phyloP scores from a whole-genome alignment of 768 basidiomycete genomes.

The Lactifluus rugatus region DNA sequence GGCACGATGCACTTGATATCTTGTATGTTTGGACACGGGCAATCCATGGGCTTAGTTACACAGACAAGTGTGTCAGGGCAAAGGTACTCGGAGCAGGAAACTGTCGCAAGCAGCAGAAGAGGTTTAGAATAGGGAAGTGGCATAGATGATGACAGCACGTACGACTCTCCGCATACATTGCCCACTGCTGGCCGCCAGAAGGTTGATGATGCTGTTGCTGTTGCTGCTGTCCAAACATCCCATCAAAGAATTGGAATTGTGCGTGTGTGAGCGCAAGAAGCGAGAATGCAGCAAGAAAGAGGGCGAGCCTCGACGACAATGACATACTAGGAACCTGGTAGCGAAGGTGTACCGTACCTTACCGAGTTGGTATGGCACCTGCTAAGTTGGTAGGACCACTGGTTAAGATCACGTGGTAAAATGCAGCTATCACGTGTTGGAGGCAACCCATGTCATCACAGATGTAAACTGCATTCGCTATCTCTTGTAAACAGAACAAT shows the following conservation, averaged over 20 bases:
- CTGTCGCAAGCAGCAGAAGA: conserved; percentile 30
- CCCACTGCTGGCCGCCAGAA: conserved; percentile 17
- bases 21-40: conserved; percentile 68
- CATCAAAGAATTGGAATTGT: conserved; percentile 20
- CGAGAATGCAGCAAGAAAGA: conserved; percentile 2
- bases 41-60: conserved; percentile 50
- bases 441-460: no score
- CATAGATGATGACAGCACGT: neutral
- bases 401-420: no score
- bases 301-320: neutral
- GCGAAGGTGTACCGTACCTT: no score
- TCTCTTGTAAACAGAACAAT: no score
- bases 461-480: no score
- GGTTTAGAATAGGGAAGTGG: neutral
- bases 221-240: conserved; percentile 18
- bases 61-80: conserved; percentile 71
- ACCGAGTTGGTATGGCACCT: no score
- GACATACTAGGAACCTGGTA: neutral
- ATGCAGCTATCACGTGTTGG: no score
- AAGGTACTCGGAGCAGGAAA: conserved; percentile 62
- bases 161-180: conserved; percentile 17
- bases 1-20: conserved; percentile 72
- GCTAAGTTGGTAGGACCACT: no score
- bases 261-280: conserved; percentile 6
- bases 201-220: conserved; percentile 19